These are phyloP conservation scores for Russula sp. DNA, from an alignment of 768 basidiomycete genomes.

Conservation along the genomic window DNA sequence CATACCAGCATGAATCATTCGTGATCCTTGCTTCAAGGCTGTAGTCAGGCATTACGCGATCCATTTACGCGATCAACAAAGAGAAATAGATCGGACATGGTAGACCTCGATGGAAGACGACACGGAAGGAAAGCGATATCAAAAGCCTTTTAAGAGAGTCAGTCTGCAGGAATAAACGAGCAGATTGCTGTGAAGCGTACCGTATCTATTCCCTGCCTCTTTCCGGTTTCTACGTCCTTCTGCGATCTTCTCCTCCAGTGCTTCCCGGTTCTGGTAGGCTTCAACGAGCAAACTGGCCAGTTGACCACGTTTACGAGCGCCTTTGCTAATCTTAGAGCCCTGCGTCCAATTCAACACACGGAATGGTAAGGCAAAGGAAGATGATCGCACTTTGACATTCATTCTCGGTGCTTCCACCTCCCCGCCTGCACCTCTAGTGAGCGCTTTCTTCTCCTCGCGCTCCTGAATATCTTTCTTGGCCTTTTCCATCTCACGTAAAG, in stretches of 20 bases:
- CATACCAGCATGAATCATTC: not conserved
- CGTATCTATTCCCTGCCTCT: constrained; percentile 90
- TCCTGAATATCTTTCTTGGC: constrained; percentile 71
- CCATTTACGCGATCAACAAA: not conserved
- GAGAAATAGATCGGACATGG: not conserved
- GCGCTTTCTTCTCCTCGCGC: constrained; percentile 66
- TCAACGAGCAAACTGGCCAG: constrained; percentile 74
- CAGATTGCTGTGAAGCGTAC: constrained; percentile 36
- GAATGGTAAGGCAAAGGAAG: not conserved
- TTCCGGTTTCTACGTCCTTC: constrained; percentile 79
- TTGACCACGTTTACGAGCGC: constrained; percentile 72
- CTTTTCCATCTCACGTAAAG: constrained; percentile 68
- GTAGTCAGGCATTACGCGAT: not conserved
- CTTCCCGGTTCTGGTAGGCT: constrained; percentile 79
- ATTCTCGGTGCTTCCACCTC: constrained; percentile 60
- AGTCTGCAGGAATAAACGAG: not conserved
- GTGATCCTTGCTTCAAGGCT: too few relatives aligned
- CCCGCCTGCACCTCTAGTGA: constrained; percentile 59
- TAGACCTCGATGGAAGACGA: not conserved
- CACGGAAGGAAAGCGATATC: not conserved
- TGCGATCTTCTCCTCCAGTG: constrained; percentile 77
- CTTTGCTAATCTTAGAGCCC: constrained; percentile 65
- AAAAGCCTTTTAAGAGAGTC: constrained; percentile 13
- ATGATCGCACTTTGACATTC: constrained; percentile 66
- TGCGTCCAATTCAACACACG: constrained; percentile 27